Evolutionary conservation across 2,329 filamentous ascomycete genomes (phyloP), one percentile per base, ranked within the genome.

Genomic region (Hortaea werneckii): DNA sequence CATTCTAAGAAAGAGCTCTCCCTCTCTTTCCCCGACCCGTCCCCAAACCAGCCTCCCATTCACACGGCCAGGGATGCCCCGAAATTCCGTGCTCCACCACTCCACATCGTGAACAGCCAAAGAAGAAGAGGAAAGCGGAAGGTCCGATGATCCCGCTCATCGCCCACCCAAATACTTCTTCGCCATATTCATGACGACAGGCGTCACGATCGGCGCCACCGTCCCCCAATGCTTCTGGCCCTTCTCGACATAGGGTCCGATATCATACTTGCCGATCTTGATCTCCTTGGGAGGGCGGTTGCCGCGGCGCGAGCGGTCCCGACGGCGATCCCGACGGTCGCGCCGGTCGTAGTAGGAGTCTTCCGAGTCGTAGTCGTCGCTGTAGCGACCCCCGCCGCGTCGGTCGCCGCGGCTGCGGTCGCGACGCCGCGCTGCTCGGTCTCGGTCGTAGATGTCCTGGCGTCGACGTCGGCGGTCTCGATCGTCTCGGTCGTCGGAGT

Each of bases 211-310:
- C 5, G 60, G 60, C 29, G 58, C 60, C 3, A 63, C 41, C 7
- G 55, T 58, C 3, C 48, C 52, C 45, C 58, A 64, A 45, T 63
- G 59, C 50, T 63, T 61, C 54, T 62, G 49, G 11, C 59, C 60
- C 45, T 58, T 59, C 41, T 64, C 55, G 20, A 64, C 45, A 41
- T 53, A 53, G 11, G 60, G 60, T 10, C 61, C 60, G 43, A 64
- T 50, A 38, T 63, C 59, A 46, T 58, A 61, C 20, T 58, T 55
- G 27, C 60, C 60, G 43, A 63, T 52, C 50, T 57, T 59, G 42
- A 62, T 56, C 46, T 60, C 55, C 43, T 49, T 52, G 7, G 57
- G 57, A 12, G 51, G 53, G 45, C 44, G 48, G 43, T 55, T 50
- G 37, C 54, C 41, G 7, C n/a, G 7, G 37, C 43, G 30, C 27